Evolutionary conservation across 2,329 filamentous ascomycete genomes (phyloP), one percentile per base, ranked within the genome.

Genomic region (Amylocarpus encephaloides): DNA sequence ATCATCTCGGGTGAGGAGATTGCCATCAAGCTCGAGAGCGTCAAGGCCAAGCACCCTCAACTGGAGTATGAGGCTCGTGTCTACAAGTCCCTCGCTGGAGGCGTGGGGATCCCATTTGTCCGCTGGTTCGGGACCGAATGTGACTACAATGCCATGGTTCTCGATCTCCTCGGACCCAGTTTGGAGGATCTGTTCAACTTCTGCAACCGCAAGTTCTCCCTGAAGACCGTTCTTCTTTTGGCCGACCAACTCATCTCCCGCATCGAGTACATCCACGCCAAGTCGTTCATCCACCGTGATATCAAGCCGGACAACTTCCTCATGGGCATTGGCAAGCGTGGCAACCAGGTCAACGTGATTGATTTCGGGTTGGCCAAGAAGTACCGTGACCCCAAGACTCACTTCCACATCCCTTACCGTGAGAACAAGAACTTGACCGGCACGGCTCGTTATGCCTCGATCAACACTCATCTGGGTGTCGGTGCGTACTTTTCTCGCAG

Each of bases 401-500:
- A 97, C 75, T 97, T 97, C 78, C 93, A 98, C 74, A 98, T 97
- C 56, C 93, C 93, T 42, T 97, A 98, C 80, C 85, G 93, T 75
- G 93, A 97, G 88, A 97, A 97, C 85, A 97, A 98, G 87, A 97
- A 97, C 81, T 77, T 98, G 73, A 98, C 93, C 48, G 93, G 93
- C 70, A 98, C 93, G 65, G 93, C 93, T 64, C 92, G 93, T 70
- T 98, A 98, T 73, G 93, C 93, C 57, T 94, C 88, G 57, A 98
- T 98, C 77, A 98, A 98, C 78, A 98, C 93, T 55, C 93, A 98
- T 68, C 75, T 97, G 68, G 93, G 93, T 71, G 93, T 97, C 63
- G 85, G 83, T 86, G 80, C 60, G 80, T 44, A 52, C 59, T 13
- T 15, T 30, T 19, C n/a, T 35, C 6, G 16, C 33, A 12, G 11